Evolutionary conservation across 768 basidiomycete genomes (phyloP).

Genomic region (Tylopilus vinaceipallidus): DNA sequence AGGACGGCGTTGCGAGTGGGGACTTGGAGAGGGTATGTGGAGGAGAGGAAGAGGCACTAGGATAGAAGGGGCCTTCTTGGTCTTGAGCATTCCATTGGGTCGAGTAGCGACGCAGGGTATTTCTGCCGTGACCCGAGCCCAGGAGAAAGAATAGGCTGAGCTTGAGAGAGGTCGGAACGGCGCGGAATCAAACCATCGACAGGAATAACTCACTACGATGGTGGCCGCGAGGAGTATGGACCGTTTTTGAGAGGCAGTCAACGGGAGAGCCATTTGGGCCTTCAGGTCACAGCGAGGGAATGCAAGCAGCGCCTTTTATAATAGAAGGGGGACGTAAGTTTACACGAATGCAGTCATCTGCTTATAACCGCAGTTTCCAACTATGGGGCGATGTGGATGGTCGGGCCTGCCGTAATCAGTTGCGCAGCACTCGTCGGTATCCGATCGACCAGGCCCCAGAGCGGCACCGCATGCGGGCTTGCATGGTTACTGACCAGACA

Average conservation of each 20-base stretch:
- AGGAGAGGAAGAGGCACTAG: not conserved
- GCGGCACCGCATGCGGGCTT: not conserved
- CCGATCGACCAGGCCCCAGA: too few relatives aligned
- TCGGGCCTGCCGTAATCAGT: not conserved
- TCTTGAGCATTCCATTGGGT: conserved; percentile 1
- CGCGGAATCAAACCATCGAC: not conserved
- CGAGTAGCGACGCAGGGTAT: conserved; percentile 3
- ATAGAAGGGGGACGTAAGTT: not conserved
- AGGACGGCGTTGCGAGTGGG: not conserved
- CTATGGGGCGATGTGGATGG: not conserved
- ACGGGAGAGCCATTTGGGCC: conserved; percentile 20
- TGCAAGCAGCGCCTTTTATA: too few relatives aligned
- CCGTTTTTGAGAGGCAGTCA: conserved; percentile 31
- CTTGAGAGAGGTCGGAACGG: conserved; percentile 6
- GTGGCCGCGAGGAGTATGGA: conserved; percentile 27
- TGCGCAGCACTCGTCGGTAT: not conserved
- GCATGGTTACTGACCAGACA: not conserved
- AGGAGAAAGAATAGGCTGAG: conserved; percentile 24
- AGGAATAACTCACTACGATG: conserved; percentile 21
- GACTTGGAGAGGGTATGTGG: not conserved
- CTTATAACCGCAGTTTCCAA: not conserved
- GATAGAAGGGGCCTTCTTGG: not conserved
- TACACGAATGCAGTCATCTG: not conserved
- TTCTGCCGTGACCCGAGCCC: conserved; percentile 2
- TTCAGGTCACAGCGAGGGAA: not conserved